Conservation (phyloP, 208 protist genomes). For the Wallacemonas sp. region DNA sequence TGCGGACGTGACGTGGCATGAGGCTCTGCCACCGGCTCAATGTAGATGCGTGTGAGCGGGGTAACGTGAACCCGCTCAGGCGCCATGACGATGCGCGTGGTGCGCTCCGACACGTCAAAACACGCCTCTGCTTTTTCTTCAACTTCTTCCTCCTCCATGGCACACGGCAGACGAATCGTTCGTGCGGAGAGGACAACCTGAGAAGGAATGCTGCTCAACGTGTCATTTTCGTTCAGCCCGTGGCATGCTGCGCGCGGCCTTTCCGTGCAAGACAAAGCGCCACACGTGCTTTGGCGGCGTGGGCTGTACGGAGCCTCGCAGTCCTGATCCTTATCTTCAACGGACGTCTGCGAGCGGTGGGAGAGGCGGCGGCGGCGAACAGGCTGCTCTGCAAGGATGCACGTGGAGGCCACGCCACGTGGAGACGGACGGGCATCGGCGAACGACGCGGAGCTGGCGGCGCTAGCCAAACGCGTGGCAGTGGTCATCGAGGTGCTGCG, state of each 20-base stretch:
- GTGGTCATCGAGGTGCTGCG: too few species aligned
- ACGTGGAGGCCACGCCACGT: neutral
- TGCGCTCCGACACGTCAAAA: neutral
- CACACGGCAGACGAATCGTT: conserved; percentile 4
- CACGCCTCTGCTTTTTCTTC: neutral
- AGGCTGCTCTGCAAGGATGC: neutral
- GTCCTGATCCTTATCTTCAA: too few species aligned
- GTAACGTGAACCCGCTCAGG: neutral
- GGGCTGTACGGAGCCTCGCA: too few species aligned
- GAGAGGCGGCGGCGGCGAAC: too few species aligned
- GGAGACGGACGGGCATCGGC: neutral
- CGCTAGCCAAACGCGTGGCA: too few species aligned
- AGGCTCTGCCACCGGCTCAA: too few species aligned
- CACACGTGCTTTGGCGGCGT: too few species aligned
- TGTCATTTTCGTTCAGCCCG: too few species aligned
- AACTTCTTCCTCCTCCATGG: neutral
- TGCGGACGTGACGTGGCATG: neutral
- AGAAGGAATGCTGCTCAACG: too few species aligned
- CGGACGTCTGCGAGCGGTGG: too few species aligned
- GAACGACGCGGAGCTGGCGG: neutral
- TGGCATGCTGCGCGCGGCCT: too few species aligned
- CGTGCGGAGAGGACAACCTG: neutral
- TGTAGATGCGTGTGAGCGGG: conserved; percentile 4
- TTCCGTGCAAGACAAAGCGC: too few species aligned
- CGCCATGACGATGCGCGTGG: neutral